Base-by-base conservation (phyloP, 2,329 filamentous ascomycete species). In the Blastomyces parvus region DNA sequence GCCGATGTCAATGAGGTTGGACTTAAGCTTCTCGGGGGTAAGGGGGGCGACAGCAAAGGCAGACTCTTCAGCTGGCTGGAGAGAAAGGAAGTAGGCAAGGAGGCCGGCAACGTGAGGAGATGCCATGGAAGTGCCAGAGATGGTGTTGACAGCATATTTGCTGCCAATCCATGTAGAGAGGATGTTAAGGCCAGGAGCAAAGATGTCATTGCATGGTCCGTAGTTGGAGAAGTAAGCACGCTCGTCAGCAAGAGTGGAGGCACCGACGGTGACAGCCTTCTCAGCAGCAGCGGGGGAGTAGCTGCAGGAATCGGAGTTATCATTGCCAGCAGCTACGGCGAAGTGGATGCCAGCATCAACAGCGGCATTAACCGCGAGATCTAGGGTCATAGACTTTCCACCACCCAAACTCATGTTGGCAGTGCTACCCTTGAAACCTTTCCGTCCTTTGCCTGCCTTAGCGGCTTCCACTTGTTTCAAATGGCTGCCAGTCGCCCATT, bases 181-280 rank as follows among this genome's bases (percentile, higher is more conserved):
- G 73, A 99, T 96, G 87, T 91, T 96, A 73, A 97, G 84, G 74
- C 94, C 94, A 66, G 94, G 94, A 67, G 92, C 94, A 74, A 99
- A 99, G 84, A 99, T 96, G 80, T 99, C 94, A 77, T 93, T 96
- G 86, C 94, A 99, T 84, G 93, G 94, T 78, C 94, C 94, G 79
- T 88, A 97, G 89, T 99, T 99, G 86, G 95, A 99, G 87, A 99
- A 99, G 86, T 97, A 99, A 69, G 94, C 94, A 80, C 94, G 93
- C 83, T 91, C 90, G 76, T 99, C 94, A 73, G 88, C 86, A 65
- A 99, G 86, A 70, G 90, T 94, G 56, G 91, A 96, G 69, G 94
- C 94, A 79, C 93, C 95, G 67, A 99, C 94, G 64, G 94, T 99
- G 76, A 99, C 86, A 69, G 94, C 92, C 74, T 95, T 91, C 72